Conservation (phyloP, 2,329 filamentous ascomycete species). For the Ceratocystis alfenasii region DNA sequence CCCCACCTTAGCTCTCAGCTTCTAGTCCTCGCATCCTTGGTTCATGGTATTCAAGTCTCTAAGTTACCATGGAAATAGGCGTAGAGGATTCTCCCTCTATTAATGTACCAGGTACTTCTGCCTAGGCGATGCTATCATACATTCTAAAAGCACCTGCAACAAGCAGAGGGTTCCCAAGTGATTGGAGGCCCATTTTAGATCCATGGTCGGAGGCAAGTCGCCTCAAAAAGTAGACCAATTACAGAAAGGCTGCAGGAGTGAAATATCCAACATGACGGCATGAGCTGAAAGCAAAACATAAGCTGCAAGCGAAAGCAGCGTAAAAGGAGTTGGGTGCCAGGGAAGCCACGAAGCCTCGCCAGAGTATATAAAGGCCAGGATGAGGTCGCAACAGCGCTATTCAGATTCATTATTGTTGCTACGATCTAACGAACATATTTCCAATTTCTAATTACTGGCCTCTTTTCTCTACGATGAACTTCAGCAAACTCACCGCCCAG, state of each 20-base stretch:
- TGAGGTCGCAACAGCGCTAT: not conserved
- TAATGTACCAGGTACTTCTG: not conserved
- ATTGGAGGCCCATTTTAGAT: not conserved
- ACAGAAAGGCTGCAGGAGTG: not conserved
- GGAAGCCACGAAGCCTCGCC: not conserved
- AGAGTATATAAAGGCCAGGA: not conserved
- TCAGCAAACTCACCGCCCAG: conserved; percentile 21
- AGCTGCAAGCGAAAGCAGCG: conserved; percentile 1
- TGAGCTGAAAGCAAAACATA: conserved; percentile 11
- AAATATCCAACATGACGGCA: not conserved
- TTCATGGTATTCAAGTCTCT: not conserved
- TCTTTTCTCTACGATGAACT: conserved; percentile 18
- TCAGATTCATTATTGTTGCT: not conserved
- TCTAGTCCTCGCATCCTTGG: conserved; percentile 1
- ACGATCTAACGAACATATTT: not conserved
- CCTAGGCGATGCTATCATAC: not conserved
- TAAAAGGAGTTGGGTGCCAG: too few species aligned
- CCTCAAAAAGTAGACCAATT: conserved; percentile 1
- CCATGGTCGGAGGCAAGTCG: not conserved
- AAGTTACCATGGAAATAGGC: not conserved
- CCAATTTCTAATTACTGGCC: not conserved
- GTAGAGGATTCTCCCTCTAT: not conserved
- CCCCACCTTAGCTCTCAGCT: not conserved
- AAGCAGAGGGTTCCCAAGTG: not conserved
- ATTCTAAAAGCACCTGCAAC: not conserved